Evolutionary conservation across 306 rosid species (phyloP), one percentile per base, ranked within the genome.

Genomic region (Phaseolus lunatus): DNA sequence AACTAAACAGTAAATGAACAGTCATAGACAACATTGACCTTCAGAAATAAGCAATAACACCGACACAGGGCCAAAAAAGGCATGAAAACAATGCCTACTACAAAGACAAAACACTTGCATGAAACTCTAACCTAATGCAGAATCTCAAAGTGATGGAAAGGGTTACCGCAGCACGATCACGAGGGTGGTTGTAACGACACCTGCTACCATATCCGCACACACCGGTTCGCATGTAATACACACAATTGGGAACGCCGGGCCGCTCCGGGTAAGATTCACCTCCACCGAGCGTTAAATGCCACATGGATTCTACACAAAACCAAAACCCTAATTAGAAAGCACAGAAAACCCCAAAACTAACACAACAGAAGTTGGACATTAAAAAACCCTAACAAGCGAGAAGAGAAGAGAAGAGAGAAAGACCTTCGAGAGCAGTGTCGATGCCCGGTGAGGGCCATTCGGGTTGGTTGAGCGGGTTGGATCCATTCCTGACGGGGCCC

Each of bases 171-270:
- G 85, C 92, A 37, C 98, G 96, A 83, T 93, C 96, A 69, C 85
- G 98, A 27, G 96, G 98, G 54, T 93, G 98, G 83, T 81, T 89
- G 89, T 87, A 91, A 14, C 98, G 93, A 57, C 98, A 93, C 86
- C 98, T 86, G 58, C 68, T 61, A 80, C 96, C 98, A 65, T 91
- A 93, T 33, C 97, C 98, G 75, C 98, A 93, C 80, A 79, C 88
- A 29, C 98, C 96, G 2, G 93, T 91, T 24, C 98, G 80, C 97
- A 93, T 91, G 64, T 93, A 93, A 82, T 91, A 93, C 13, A 83
- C 96, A 80, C 96, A 93, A 81, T 85, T 91, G 5, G 98, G 89
- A 0, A 82, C 95, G 8, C 93, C 89, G 8, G 87, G 86, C 33
- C 93, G 84, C 88, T 93, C 98, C 77, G 96, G 95, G 85, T 91